Evolutionary conservation across 768 basidiomycete genomes (phyloP), one percentile per base, ranked within the genome.

Genomic region (Pleurotus ostreatus): DNA sequence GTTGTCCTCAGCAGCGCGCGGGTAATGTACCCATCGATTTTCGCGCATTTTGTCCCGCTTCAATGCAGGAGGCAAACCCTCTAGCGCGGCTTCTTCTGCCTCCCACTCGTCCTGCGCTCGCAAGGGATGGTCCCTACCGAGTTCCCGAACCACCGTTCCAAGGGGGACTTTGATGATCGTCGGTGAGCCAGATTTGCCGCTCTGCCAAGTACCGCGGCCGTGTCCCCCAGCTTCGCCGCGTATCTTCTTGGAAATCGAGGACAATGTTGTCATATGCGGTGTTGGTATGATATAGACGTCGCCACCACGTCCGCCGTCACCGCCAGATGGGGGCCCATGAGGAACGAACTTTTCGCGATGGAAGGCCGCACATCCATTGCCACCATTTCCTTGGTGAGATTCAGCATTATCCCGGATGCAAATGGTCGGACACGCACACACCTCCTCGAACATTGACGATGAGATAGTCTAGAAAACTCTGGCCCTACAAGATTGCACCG

Each of bases 341-440:
- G 88, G 82, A 56, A 83, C 83, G 70, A 81, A 93, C 66, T 92
- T 92, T 72, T 96, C 93, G 56, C 92, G 85, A 64, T 94, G 89
- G 63, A 98, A 97, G 4, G 96, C 94, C 20, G 89, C 92, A 60
- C 94, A 92, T 20, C 96, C 96, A 56, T 92, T 77, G 0, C 96
- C 96, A 16, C 95, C 95, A 63, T 80, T 84, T 13, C 94, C 94
- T 90, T 23, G 4, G 15, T 22, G 45, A 22, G 16, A 13, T 63
- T 38, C 22, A 37, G n/a, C 37, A 22, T 5, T 49, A 25, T 26
- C 39, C 20, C 57, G 37, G 20, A 7, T 22, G 25, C 7, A n/a
- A 11, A 25, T 5, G 49, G 5, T 41, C 11, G 22, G 13, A 11
- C 26, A 13, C 56, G 25, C 25, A 60, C 78, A 59, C 62, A 89